Conservation (phyloP, 202 grass and related monocot species). For the Zoysia matrella region DNA sequence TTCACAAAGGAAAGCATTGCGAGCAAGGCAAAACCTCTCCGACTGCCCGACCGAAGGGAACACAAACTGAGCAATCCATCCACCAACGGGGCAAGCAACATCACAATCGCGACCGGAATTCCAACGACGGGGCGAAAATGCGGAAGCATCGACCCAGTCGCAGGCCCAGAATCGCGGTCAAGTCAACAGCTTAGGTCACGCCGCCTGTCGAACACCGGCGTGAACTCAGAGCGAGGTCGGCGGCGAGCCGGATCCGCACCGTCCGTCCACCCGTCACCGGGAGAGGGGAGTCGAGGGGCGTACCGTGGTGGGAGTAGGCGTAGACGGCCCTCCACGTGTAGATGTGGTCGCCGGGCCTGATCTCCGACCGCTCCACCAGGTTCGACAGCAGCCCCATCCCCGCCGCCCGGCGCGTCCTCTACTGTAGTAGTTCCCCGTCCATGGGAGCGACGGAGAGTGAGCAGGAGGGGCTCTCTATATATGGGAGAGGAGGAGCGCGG, state of each 20-base stretch:
- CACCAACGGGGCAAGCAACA: neutral
- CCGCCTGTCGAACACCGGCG: neutral
- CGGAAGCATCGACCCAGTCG: neutral
- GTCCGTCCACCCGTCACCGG: neutral
- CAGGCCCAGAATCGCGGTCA: neutral
- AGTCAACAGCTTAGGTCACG: neutral
- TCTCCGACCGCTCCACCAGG: conserved; percentile 75
- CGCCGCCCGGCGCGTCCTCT: conserved; percentile 13
- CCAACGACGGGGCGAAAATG: neutral
- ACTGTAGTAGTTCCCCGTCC: conserved; percentile 13
- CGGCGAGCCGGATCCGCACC: neutral
- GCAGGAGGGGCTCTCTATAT: neutral
- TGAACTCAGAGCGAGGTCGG: neutral
- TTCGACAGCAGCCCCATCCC: conserved; percentile 91
- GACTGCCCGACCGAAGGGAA: neutral
- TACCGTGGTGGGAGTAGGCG: conserved; percentile 97
- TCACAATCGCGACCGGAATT: neutral
- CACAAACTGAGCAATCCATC: neutral
- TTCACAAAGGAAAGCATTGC: neutral
- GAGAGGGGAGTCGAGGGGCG: neutral
- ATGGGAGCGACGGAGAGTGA: neutral
- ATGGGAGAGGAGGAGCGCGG: neutral
- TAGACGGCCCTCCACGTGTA: conserved; percentile 94
- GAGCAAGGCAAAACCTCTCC: neutral
- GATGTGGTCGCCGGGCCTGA: conserved; percentile 90